Evolutionary conservation across 257 asterid species (phyloP).

Genomic region (Galeopsis tetrahit): DNA sequence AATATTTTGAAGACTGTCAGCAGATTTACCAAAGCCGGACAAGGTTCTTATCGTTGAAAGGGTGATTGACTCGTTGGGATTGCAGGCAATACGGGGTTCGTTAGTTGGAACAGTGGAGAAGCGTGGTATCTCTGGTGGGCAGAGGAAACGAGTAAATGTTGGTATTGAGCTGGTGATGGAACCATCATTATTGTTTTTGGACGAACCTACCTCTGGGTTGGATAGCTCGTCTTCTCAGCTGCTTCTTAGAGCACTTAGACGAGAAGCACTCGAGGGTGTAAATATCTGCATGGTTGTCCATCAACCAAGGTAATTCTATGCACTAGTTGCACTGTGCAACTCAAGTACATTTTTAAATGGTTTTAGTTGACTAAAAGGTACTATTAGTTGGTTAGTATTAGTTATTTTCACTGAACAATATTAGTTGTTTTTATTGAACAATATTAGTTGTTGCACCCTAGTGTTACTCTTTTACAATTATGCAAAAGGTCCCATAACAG

Average conservation of each 20-base stretch:
- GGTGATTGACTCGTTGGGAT: constrained; percentile 61
- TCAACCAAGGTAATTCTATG: constrained; percentile 56
- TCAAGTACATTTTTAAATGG: no score
- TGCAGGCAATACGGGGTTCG: constrained; percentile 60
- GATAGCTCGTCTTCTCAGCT: constrained; percentile 69
- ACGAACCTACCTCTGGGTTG: constrained; percentile 69
- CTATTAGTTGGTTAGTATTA: no score
- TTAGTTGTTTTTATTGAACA: no score
- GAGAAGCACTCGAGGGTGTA: constrained; percentile 70
- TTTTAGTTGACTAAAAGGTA: no score
- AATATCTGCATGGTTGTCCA: constrained; percentile 68
- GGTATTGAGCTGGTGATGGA: constrained; percentile 70
- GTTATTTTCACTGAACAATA: no score
- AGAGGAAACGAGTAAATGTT: constrained; percentile 69
- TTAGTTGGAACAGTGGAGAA: constrained; percentile 69
- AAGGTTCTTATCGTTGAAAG: constrained; percentile 67
- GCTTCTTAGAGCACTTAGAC: constrained; percentile 60
- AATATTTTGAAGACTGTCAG: constrained; percentile 56
- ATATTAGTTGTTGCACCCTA: no score
- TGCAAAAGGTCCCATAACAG: not conserved
- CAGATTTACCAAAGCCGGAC: constrained; percentile 63
- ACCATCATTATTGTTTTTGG: constrained; percentile 65
- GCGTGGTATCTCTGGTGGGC: constrained; percentile 73
- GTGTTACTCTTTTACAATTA: not conserved
- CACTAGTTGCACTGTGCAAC: no score